These are phyloP conservation scores for Fusarium heterosporum DNA, from an alignment of 2,329 filamentous ascomycete genomes.

Conservation along the genomic window DNA sequence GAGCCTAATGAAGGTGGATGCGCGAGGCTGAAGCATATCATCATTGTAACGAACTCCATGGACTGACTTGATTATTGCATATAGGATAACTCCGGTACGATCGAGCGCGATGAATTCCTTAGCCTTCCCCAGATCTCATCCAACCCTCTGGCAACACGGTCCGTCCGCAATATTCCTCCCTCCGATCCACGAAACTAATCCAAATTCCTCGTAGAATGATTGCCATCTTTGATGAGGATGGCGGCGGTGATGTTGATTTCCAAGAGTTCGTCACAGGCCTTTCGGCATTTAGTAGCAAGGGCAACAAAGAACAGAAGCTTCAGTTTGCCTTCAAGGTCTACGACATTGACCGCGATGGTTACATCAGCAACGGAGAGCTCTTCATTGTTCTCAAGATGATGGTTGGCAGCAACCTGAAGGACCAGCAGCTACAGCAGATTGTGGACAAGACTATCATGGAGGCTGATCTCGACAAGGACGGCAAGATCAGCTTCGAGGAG, in stretches of 20 bases:
- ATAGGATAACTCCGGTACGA: constrained; percentile 96
- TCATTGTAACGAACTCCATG: not conserved
- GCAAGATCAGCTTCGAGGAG: constrained; percentile 99
- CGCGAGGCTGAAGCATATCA: not conserved
- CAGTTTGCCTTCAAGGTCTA: constrained; percentile 99
- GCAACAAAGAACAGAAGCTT: constrained; percentile 99
- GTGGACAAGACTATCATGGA: constrained; percentile 99
- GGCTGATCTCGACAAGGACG: constrained; percentile 93
- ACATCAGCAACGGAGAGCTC: constrained; percentile 97
- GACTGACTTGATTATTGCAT: constrained; percentile 13
- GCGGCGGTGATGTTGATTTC: constrained; percentile 97
- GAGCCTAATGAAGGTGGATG: constrained; percentile 1
- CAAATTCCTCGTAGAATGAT: constrained; percentile 79
- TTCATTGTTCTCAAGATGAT: constrained; percentile 99
- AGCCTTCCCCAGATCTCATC: constrained; percentile 97
- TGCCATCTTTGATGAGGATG: constrained; percentile 98
- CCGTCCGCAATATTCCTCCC: constrained; percentile 43
- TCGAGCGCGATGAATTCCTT: constrained; percentile 98
- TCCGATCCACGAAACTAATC: constrained; percentile 16
- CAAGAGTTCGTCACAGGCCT: constrained; percentile 98
- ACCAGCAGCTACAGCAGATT: constrained; percentile 98
- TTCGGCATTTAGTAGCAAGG: constrained; percentile 95
- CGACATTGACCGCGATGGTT: constrained; percentile 98
- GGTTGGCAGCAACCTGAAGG: constrained; percentile 99
- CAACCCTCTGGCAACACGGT: constrained; percentile 96